A percentile compares a stretch with the other conserved stretches of the same genome.
These are phyloP conservation scores for Podospora comata DNA, from an alignment of 495 filamentous ascomycete species.

Conservation along the genomic window DNA sequence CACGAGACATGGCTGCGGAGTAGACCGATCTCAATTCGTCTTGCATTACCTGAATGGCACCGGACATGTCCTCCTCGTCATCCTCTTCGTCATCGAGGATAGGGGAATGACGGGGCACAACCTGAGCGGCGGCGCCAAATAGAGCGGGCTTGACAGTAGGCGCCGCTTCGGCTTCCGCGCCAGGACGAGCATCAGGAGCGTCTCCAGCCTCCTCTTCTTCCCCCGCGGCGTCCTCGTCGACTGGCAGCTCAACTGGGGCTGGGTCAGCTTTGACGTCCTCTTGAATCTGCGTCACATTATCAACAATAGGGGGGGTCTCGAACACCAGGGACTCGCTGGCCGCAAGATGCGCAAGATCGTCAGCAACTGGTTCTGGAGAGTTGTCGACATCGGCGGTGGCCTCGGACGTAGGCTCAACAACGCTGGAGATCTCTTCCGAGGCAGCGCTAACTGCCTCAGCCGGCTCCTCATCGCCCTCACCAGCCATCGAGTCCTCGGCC, in stretches of 20 bases:
- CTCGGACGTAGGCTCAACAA: conserved; percentile 25
- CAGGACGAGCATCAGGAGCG: background rate
- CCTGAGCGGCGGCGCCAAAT: conserved; percentile 46
- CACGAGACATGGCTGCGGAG: conserved; percentile 55
- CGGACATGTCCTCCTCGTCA: conserved; percentile 46
- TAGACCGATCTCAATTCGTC: conserved; percentile 53
- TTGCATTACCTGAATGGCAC: conserved; percentile 60
- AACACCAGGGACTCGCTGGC: conserved; percentile 27
- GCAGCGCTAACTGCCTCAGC: conserved; percentile 7
- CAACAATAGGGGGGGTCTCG: conserved; percentile 24
- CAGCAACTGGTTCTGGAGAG: background rate
- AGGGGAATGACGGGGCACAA: conserved; percentile 39
- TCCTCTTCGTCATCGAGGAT: conserved; percentile 46
- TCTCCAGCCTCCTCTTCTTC: conserved; percentile 15
- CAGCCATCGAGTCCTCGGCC: background rate
- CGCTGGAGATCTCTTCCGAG: conserved; percentile 16
- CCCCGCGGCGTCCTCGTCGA: conserved; percentile 17
- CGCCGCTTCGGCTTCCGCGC: background rate
- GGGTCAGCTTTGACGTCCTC: conserved; percentile 46
- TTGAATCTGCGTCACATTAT: conserved; percentile 28
- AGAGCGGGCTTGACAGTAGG: conserved; percentile 40
- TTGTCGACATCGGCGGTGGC: conserved; percentile 19
- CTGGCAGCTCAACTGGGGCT: conserved; percentile 49
- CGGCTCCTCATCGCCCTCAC: conserved; percentile 8
- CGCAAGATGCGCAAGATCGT: conserved; percentile 14